Conservation (phyloP, 2,329 filamentous ascomycete genomes). For the Malbranchea zuffiana region DNA sequence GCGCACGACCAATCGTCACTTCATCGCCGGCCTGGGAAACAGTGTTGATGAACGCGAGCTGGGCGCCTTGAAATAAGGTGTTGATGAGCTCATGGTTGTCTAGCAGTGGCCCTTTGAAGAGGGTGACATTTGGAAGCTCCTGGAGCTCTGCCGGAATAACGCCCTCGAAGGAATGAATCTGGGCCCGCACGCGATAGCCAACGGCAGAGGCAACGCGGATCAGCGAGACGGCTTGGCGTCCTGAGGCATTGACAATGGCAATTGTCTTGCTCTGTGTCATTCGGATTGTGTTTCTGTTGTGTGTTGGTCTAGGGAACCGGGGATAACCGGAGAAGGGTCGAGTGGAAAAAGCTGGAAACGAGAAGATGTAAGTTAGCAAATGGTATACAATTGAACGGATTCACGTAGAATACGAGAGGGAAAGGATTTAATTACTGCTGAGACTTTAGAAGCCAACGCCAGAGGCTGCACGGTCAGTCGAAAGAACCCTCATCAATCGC, state of each 20-base stretch:
- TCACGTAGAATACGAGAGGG: too few relatives aligned
- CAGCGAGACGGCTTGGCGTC: constrained; percentile 88
- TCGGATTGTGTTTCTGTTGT: constrained; percentile 17
- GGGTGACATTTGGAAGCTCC: constrained; percentile 68
- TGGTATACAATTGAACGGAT: too few relatives aligned
- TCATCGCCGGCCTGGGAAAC: constrained; percentile 88
- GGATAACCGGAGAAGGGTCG: neutral
- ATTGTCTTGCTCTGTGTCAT: constrained; percentile 55
- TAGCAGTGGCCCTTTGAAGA: constrained; percentile 54
- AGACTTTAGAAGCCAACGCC: constrained; percentile 1
- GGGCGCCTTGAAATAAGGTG: constrained; percentile 69
- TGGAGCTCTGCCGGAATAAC: constrained; percentile 81
- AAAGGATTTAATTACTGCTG: too few relatives aligned
- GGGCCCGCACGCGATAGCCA: constrained; percentile 84
- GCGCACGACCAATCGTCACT: constrained; percentile 71
- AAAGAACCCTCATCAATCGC: constrained; percentile 2
- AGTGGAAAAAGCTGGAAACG: neutral
- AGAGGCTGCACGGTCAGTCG: neutral
- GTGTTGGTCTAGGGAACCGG: neutral
- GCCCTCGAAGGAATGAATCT: constrained; percentile 76
- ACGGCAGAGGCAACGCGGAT: constrained; percentile 89
- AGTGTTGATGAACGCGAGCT: constrained; percentile 94
- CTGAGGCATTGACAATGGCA: constrained; percentile 90
- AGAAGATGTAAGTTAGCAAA: too few relatives aligned
- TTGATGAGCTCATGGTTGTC: constrained; percentile 63